Conservation (phyloP, 2,329 filamentous ascomycete genomes). For the Xylariaceae sp. region DNA sequence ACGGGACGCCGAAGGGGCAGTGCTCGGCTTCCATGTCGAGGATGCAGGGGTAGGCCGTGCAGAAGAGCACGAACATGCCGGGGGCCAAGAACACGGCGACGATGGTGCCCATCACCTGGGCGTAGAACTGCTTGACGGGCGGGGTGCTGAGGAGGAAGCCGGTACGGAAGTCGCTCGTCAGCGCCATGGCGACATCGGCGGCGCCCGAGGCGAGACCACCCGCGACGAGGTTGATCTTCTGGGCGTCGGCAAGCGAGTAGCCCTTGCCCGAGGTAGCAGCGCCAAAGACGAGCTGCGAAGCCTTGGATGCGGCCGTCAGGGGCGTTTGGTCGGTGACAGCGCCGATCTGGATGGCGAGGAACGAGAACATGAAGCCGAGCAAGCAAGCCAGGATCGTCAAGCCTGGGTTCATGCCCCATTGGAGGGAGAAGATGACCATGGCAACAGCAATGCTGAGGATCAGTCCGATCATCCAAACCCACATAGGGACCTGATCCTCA, state of each 20-base stretch:
- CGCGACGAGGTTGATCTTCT: conserved; percentile 62
- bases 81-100: conserved; percentile 64
- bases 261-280: conserved; percentile 55
- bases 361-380: conserved; percentile 57
- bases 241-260: conserved; percentile 46
- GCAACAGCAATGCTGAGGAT: conserved; percentile 44
- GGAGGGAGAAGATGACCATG: conserved; percentile 45
- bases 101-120: conserved; percentile 58
- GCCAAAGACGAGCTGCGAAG: conserved; percentile 64
- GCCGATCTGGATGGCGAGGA: conserved; percentile 57
- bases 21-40: conserved; percentile 41
- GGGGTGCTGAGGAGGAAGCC: conserved; percentile 64
- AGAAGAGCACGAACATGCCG: conserved; percentile 64
- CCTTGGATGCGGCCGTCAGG: conserved; percentile 63
- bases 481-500: conserved; percentile 45
- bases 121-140: conserved; percentile 62
- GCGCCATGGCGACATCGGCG: conserved; percentile 48
- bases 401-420: conserved; percentile 53
- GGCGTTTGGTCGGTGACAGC: conserved; percentile 60
- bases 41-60: conserved; percentile 65
- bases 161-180: conserved; percentile 62
- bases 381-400: conserved; percentile 52
- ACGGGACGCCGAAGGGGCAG: conserved; percentile 60
- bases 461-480: conserved; percentile 48
- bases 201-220: conserved; percentile 53